A percentile compares a stretch with the other conserved stretches of the same genome.
phyloP scores from a whole-genome alignment of 2,329 filamentous ascomycete genomes.

The Allantophomopsis cytisporea region DNA sequence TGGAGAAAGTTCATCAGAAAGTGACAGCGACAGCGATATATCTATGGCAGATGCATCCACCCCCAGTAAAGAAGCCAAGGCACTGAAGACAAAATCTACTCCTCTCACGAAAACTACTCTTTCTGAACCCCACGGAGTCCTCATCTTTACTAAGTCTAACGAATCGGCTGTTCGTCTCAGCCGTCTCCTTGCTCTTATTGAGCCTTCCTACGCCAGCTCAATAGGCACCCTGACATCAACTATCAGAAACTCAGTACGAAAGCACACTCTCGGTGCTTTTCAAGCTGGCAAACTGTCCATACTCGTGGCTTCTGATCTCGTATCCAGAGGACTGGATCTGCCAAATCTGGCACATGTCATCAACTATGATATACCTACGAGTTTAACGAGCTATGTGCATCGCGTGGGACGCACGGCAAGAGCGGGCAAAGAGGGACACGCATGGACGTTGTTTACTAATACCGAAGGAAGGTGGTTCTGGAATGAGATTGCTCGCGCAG shows the following conservation, averaged over 20 bases:
- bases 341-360: constrained; percentile 69
- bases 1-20: constrained; percentile 1
- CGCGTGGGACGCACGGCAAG: constrained; percentile 83
- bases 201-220: constrained; percentile 37
- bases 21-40: no score
- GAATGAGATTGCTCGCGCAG: constrained; percentile 56
- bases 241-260: constrained; percentile 56
- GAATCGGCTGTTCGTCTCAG: constrained; percentile 79
- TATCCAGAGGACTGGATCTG: constrained; percentile 80
- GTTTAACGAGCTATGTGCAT: constrained; percentile 75
- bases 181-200: constrained; percentile 58
- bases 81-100: constrained; percentile 4
- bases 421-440: constrained; percentile 60
- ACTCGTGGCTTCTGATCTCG: constrained; percentile 85
- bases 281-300: constrained; percentile 48
- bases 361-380: constrained; percentile 85
- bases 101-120: constrained; percentile 20
- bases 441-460: constrained; percentile 78
- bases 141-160: constrained; percentile 87
- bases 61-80: background rate
- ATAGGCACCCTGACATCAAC: constrained; percentile 67
- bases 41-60: no score
- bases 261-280: constrained; percentile 56
- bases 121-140: constrained; percentile 24
- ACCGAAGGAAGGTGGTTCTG: constrained; percentile 79